A percentile compares a stretch with the other conserved stretches of the same genome.
These are phyloP conservation scores for Hypsizygus marmoreus DNA, from an alignment of 768 basidiomycete genomes.

Conservation along the genomic window DNA sequence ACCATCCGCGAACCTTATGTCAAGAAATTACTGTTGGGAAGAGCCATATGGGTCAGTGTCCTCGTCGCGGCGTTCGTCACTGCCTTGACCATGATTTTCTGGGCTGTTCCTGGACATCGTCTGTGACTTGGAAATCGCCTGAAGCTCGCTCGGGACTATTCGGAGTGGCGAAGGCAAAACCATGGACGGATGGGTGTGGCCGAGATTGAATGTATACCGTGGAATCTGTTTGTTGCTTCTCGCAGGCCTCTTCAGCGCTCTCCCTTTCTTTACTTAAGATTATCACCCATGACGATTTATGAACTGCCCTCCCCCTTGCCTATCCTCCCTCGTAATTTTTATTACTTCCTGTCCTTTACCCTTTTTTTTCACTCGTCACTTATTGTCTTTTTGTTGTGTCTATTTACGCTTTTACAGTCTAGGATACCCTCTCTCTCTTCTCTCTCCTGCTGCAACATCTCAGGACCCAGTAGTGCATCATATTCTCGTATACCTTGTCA, in stretches of 20 bases:
- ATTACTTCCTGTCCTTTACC: slow-evolving; percentile 13
- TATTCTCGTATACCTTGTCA: slow-evolving; percentile 12
- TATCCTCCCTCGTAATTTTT: slow-evolving; percentile 17
- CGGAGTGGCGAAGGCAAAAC: background rate
- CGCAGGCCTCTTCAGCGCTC: slow-evolving; percentile 6
- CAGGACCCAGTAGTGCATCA: slow-evolving; percentile 11
- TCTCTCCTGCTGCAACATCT: slow-evolving; percentile 15
- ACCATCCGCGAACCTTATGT: slow-evolving; percentile 94
- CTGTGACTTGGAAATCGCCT: slow-evolving; percentile 45
- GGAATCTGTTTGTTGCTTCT: slow-evolving; percentile 15
- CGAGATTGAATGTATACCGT: slow-evolving; percentile 9
- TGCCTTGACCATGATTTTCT: slow-evolving; percentile 88
- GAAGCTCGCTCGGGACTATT: too few species aligned
- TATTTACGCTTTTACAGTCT: slow-evolving; percentile 18
- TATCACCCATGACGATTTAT: slow-evolving; percentile 15
- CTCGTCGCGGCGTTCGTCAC: slow-evolving; percentile 77
- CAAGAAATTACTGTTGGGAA: slow-evolving; percentile 82
- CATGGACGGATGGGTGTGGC: background rate
- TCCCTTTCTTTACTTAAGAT: slow-evolving; percentile 10
- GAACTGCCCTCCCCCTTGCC: slow-evolving; percentile 16
- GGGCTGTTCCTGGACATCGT: slow-evolving; percentile 93
- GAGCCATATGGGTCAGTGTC: slow-evolving; percentile 89
- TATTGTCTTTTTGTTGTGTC: slow-evolving; percentile 32
- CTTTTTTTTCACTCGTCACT: slow-evolving; percentile 21
- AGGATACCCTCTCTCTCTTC: slow-evolving; percentile 20